Evolutionary conservation across 306 rosid species (phyloP).

Genomic region (Dryas drummondii): DNA sequence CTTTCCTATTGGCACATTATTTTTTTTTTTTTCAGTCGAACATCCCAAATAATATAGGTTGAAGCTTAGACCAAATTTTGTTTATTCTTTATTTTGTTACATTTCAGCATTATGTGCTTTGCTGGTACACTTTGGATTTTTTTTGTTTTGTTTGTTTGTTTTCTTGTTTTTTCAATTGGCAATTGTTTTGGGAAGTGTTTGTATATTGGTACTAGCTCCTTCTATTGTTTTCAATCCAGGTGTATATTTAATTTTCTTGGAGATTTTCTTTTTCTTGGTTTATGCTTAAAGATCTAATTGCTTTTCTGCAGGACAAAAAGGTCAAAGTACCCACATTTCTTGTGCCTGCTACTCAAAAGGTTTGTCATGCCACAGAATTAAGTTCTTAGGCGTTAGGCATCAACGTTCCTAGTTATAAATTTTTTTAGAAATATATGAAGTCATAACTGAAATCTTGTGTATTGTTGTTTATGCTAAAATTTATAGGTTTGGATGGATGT

Average conservation of each 20-base stretch:
- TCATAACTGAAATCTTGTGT: not conserved
- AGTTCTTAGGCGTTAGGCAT: constrained; percentile 5
- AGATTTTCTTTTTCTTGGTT: not conserved
- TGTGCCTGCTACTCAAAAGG: constrained; percentile 99
- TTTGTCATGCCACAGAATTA: constrained; percentile 28
- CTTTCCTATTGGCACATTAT: not conserved
- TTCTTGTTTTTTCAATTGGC: not conserved
- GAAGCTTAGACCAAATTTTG: no score
- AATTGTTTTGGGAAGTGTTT: not conserved
- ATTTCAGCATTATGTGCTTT: not conserved
- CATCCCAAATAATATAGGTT: no score
- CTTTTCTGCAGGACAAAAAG: constrained; percentile 67
- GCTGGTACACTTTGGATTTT: not conserved
- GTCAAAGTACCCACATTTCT: constrained; percentile 98
- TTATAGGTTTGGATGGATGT: constrained; percentile 91
- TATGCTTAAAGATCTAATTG: constrained; percentile 12
- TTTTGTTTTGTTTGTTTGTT: no score
- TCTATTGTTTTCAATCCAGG: not conserved
- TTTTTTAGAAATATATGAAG: not conserved
- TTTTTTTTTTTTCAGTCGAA: no score
- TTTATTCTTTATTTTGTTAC: not conserved
- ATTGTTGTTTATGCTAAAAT: constrained; percentile 10
- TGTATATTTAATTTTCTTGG: not conserved
- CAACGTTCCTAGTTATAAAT: not conserved
- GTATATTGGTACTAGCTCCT: not conserved